Evolutionary conservation across 108 stramenopile species (phyloP), one percentile per base, ranked within the genome.

Genomic region (Fragilariopsis cylindrus): DNA sequence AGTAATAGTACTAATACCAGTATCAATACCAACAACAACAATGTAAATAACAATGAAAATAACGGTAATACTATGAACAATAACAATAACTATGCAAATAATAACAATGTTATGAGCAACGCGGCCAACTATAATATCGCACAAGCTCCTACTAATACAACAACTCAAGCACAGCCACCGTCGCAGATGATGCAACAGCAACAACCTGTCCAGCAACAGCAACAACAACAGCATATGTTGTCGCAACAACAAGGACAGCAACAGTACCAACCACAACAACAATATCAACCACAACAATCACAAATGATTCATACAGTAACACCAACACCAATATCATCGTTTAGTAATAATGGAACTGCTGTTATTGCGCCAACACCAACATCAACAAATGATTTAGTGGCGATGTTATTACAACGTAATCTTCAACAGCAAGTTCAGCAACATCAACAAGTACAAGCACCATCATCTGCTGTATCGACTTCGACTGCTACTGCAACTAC

Each of bases 331-430:
- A 5, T 19, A 19, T 40, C 58, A 4, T 60, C 58, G 16, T 15
- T 15, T 15, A 15, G 52, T 15, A 53, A 2, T 15, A 60, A 60
- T 39, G 12, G 39, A 30, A 60, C 30, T 30, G 21, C 58, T 5
- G 58, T 60, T 18, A 40, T 60, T 5, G 58, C 58, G 4, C 58
- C 58, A 16, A 5, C 58, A 21, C 58, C 58, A 21, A 18, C 41
- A 6, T 16, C 19, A 21, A 60, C 58, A 11, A 21, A 60, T 7
- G 58, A 60, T 30, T 30, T 60, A 11, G 6, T 60, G 30, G 12
- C 58, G 6, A 12, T 60, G 16, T 30, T 60, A 40, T 60, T 60
- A 40, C 58, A 60, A 60, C 58, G 58, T 4, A 60, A 60, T 60
- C 19, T 60, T 0, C 58, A 52, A 13, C 50, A 60, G 21, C 58